phyloP scores from a whole-genome alignment of 257 asterid species.

The Rauvolfia tetraphylla region DNA sequence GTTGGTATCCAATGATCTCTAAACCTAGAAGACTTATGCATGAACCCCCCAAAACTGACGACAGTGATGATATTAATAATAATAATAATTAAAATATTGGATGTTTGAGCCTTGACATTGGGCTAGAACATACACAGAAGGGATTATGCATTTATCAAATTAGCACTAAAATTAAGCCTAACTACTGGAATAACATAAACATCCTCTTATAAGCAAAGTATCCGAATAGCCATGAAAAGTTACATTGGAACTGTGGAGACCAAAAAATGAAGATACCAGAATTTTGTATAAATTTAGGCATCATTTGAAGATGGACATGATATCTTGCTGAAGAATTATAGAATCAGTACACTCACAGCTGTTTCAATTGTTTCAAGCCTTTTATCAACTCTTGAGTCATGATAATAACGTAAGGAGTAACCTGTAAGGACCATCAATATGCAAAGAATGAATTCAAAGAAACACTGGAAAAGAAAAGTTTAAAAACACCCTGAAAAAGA shows the following conservation, averaged over 20 bases:
- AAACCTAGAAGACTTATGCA: too few relatives aligned
- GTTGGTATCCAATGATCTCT: too few relatives aligned
- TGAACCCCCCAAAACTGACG: too few relatives aligned
- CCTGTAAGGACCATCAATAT: slow-evolving; percentile 45
- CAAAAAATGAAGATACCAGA: background rate
- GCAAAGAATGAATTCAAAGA: background rate
- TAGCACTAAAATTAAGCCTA: background rate
- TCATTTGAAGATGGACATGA: background rate
- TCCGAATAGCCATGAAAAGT: background rate
- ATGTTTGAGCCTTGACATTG: too few relatives aligned
- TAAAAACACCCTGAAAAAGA: too few relatives aligned
- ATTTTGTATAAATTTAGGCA: background rate
- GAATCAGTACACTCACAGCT: slow-evolving; percentile 52
- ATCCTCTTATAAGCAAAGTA: background rate
- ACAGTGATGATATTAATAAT: too few relatives aligned
- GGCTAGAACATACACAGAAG: too few relatives aligned
- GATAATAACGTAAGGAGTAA: slow-evolving; percentile 67
- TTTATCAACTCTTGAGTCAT: slow-evolving; percentile 66
- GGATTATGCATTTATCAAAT: background rate
- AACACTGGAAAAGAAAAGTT: background rate
- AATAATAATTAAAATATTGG: too few relatives aligned
- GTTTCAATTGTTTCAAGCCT: slow-evolving; percentile 81
- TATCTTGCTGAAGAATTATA: background rate
- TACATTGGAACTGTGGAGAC: background rate
- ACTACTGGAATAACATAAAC: background rate